Evolutionary conservation across 257 asterid species (phyloP), one percentile per base, ranked within the genome.

Genomic region (Jacaranda mimosifolia): DNA sequence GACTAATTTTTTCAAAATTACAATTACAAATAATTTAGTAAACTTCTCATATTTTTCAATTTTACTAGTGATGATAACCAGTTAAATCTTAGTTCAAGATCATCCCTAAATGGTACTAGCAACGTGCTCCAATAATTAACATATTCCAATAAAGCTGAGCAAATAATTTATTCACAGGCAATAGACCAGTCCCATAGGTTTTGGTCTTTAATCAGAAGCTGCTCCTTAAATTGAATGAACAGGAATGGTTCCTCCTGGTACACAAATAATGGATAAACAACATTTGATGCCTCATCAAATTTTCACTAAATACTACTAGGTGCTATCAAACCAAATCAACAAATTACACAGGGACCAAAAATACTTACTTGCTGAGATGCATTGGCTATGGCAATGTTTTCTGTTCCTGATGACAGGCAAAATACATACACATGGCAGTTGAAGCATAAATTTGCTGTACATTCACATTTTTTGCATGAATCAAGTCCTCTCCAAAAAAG

Each of bases 391-490:
- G 17, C 21, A 2, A 58, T 3, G 71, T 56, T 18, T 49, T n/a
- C 55, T n/a, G 59, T 70, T 52, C 71, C 75, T 58, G 59, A 55
- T 55, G 26, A 69, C 14, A 74, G 74, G 72, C 64, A 77, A 64
- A 59, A 75, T 48, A 49, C 74, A 71, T 17, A 38, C 15, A 67
- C 8, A 60, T 38, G 62, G 14, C 39, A 55, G 21, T 67, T 39
- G 76, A 9, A 42, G 52, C 46, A 63, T 9, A 72, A 45, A 48
- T 38, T 81, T 73, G 63, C 53, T 36, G 40, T 53, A 82, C 72
- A 82, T 87, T 79, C 76, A 82, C 86, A 87, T 52, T 58, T 74
- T 40, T 53, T n/a, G 62, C 32, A 26, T 1, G 32, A 26, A 26
- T 26, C 32, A 26, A 26, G 32, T 26, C 32, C 32, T 26, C 32